Evolutionary conservation across 805 yeast species (phyloP), one percentile per base, ranked within the genome.

Genomic region (Teunomyces stri): DNA sequence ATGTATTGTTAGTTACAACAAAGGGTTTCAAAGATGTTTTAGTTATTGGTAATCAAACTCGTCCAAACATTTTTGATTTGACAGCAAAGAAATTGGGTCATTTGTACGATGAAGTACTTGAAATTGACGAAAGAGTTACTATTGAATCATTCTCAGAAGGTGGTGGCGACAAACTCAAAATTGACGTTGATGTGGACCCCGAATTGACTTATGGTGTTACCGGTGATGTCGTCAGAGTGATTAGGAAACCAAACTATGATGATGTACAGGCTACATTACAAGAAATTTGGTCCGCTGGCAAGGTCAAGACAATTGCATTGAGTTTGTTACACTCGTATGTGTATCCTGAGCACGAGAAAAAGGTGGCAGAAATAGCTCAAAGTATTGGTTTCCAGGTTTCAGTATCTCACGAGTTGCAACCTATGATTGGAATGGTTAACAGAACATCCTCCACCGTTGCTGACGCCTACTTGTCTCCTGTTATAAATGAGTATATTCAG

Each of bases 101-200:
- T 16, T 72, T 92, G 28, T 90, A 89, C 57, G 83, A 84, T 44
- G 63, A 75, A 2, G 97, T 92, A 1, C 75, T 85, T 36, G 97
- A 92, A 64, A 73, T 92, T 36, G 96, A 90, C 59, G 98, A 92
- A 66, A 75, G 98, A 53, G 91, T 92, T 21, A 89, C 97, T 1
- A 69, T 89, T 15, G 96, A 67, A 33, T 57, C 62, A n/a, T 89
- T 77, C 58, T 78, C 85, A 3, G 96, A 88, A 68, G 89, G 89
- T 58, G 90, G 89, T 5, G 68, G 70, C 16, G 57, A 50, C 35
- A 52, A 57, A 34, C 61, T 40, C 52, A 58, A 16, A 45, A 49
- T 45, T 45, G 61, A 55, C 33, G 44, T 41, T 34, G 22, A 42
- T 13, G 50, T 57, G 15, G 59, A 63, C 4, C 62, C 55, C 5